Percentiles rank a stretch among this genome's conserved stretches.
These are phyloP conservation scores for Vitis hybrid DNA, from an alignment of 177 flowering plant genomes.

Conservation along the genomic window DNA sequence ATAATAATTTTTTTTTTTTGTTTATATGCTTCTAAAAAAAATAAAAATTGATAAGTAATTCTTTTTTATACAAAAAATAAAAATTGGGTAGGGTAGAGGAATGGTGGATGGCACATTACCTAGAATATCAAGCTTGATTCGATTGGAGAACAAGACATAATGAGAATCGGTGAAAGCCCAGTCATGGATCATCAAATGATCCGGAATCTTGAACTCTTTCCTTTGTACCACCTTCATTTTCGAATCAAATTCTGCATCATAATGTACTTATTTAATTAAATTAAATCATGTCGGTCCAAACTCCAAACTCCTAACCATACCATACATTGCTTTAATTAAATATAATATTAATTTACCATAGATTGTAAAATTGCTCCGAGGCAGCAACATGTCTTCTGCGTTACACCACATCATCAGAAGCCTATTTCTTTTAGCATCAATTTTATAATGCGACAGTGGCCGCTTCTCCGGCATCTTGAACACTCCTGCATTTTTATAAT, in stretches of 20 bases:
- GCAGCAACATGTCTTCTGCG: conserved; percentile 91
- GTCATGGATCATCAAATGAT: conserved; percentile 92
- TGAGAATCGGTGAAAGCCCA: conserved; percentile 92
- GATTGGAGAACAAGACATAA: conserved; percentile 76
- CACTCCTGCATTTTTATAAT: conserved; percentile 46
- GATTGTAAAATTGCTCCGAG: conserved; percentile 67
- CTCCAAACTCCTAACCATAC: not conserved
- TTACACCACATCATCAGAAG: conserved; percentile 73
- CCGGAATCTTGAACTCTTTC: conserved; percentile 63
- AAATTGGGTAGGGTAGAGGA: too few species aligned
- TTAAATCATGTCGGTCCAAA: too few species aligned
- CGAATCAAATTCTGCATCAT: conserved; percentile 59
- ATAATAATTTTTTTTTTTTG: too few species aligned
- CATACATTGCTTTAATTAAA: not conserved
- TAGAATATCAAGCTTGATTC: conserved; percentile 69
- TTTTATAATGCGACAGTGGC: conserved; percentile 79
- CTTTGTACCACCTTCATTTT: conserved; percentile 61
- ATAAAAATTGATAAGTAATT: too few species aligned
- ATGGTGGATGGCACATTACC: conserved; percentile 37
- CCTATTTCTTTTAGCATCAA: conserved; percentile 55
- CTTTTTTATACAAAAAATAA: too few species aligned
- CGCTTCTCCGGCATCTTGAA: conserved; percentile 90
- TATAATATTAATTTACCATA: conserved; percentile 39
- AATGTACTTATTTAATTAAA: too few species aligned
- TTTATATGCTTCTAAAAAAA: too few species aligned